Evolutionary conservation across 139 green algal genomes (phyloP).

Genomic region (Pseudopediastrum boryanum): DNA sequence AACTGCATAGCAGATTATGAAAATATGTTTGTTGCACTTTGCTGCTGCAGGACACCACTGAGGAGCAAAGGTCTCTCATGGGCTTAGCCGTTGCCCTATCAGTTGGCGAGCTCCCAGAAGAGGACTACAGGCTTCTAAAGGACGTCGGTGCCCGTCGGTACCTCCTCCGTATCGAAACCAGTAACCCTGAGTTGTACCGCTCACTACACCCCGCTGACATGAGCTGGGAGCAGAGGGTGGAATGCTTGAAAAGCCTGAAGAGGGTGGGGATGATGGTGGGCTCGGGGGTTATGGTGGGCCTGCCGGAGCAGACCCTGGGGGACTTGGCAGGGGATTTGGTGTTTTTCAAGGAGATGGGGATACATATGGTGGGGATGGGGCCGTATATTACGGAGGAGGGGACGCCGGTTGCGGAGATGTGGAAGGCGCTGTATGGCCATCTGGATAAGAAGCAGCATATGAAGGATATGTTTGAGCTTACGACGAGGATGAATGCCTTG

Average conservation of each 20-base stretch:
- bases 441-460: constrained; percentile 67
- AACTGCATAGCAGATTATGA: too few relatives aligned
- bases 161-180: constrained; percentile 73
- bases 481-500: constrained; percentile 71
- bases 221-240: constrained; percentile 55
- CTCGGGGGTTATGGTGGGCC: constrained; percentile 74
- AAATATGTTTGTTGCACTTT: too few relatives aligned
- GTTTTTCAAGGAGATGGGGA: constrained; percentile 65
- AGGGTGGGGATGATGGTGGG: constrained; percentile 61
- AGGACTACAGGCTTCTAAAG: constrained; percentile 36
- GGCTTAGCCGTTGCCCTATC: constrained; percentile 65
- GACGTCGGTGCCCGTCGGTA: constrained; percentile 55
- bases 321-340: constrained; percentile 67
- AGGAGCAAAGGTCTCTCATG: too few relatives aligned
- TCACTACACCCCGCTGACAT: constrained; percentile 59
- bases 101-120: constrained; percentile 57
- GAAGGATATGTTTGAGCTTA: constrained; percentile 67
- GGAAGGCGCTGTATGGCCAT: constrained; percentile 42
- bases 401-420: constrained; percentile 59
- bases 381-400: constrained; percentile 49
- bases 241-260: constrained; percentile 54
- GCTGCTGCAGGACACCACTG: too few relatives aligned
- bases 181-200: constrained; percentile 67
- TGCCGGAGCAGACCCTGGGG: constrained; percentile 67
- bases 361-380: constrained; percentile 71